Conservation (phyloP, 1,284 basidiomycete species). For the Cutaneotrichosporon sp. region DNA sequence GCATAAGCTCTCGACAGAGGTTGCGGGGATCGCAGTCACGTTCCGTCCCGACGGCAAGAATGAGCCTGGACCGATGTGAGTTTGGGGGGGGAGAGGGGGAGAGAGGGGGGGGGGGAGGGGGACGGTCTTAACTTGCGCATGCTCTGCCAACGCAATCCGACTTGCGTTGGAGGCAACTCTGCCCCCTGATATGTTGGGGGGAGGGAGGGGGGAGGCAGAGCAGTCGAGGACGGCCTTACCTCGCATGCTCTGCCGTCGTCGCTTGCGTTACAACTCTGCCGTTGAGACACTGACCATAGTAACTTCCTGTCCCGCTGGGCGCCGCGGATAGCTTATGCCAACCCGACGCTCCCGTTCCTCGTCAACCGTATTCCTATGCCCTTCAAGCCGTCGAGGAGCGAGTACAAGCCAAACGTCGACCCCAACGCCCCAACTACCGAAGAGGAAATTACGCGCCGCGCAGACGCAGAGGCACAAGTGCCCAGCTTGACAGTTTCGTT, state of each 20-base stretch:
- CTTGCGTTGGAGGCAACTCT: no score
- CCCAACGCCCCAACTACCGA: constrained; percentile 22
- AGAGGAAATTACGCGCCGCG: constrained; percentile 3
- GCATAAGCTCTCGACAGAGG: constrained; percentile 26
- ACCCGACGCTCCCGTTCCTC: constrained; percentile 38
- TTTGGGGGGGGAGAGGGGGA: not conserved
- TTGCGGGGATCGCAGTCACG: constrained; percentile 31
- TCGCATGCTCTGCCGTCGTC: not conserved
- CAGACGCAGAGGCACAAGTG: constrained; percentile 16
- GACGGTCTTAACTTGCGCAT: not conserved
- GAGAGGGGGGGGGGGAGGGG: not conserved
- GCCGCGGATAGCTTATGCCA: constrained; percentile 45
- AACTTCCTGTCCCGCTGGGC: constrained; percentile 41
- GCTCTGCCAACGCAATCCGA: not conserved
- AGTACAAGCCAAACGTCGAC: constrained; percentile 23
- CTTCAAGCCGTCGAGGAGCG: constrained; percentile 29
- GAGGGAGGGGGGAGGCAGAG: no score
- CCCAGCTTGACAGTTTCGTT: constrained; percentile 34
- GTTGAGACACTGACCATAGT: constrained; percentile 18
- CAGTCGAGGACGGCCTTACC: no score
- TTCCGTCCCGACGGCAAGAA: constrained; percentile 18
- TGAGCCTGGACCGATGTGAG: constrained; percentile 1
- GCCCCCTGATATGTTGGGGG: no score
- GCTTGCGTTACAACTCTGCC: not conserved
- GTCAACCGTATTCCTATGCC: constrained; percentile 37